Base-by-base conservation (phyloP, 495 filamentous ascomycete species). In the Xylaria grammica region DNA sequence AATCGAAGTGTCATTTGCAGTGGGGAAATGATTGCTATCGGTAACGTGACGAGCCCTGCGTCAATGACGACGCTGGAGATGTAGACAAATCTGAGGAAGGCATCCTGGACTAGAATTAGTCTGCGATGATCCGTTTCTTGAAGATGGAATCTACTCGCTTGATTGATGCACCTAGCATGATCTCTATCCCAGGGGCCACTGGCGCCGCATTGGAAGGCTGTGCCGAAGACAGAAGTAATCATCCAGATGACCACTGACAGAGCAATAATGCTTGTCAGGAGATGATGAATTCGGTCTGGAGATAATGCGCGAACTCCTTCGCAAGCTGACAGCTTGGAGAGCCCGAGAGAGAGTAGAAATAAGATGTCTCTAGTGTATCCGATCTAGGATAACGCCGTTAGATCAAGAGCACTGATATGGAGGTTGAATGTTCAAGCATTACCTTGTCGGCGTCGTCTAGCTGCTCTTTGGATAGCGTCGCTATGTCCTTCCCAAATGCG, bases 11-110 rank as follows among this genome's bases (percentile, higher is more conserved):
- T 27, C 59, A 71, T 69, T 29, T 69, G 63, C 7, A 73, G 58
- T 1, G 69, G 71, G 29, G 56, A 67, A 38, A 84, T 74, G 2
- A 83, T 76, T 7, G 73, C 44, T 6, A 75, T 57, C 1, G 81
- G 78, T 42, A 80, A 69, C 10, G 65, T 61, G 4, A 82, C 71
- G 29, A 84, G 70, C 0, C 69, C 77, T 17, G 40, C 62, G 44
- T 84, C 79, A 3, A 76, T 77, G n/a, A 83, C 17, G 26, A 83
- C 76, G 36, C 81, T 83, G 3, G 74, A 71, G 42, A 78, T 65
- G 29, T 66, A 73, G 26, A 81, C 73, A 54, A 77, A 82, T 40
- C 75, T 72, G 61, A 78, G 70, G 71, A 81, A 82, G 7, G 76
- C 69, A 13, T 36, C 51, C 78, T 78, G 11, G 26, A 20, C 15